Base-by-base conservation (phyloP, 352 stramenopile species). In the Phytophthora ohioensis region DNA sequence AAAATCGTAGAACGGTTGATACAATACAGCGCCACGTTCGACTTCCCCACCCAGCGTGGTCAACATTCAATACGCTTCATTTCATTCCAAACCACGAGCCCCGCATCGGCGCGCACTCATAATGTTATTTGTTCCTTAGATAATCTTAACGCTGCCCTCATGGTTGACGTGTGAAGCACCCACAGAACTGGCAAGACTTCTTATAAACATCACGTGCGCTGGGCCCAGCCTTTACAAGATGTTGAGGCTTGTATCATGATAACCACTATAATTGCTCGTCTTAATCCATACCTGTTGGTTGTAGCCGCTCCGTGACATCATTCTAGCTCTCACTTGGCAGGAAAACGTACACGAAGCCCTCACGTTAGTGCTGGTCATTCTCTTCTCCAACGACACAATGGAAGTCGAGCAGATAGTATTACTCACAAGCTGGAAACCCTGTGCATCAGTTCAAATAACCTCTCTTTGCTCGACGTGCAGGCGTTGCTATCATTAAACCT, bases 1-100 rank as follows among this genome's bases (percentile, higher is more conserved):
- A 42, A 56, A 15, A 51, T 63, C 34, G 57, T 69, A 52, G 51
- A 63, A 35, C 52, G 63, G 27, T n/a, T 69, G 42, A 63, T 69
- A 35, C 62, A 53, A 11, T 42, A 69, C 62, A 36, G 36, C 15
- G 62, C 62, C 35, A 57, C 36, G n/a, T 69, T 69, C 21, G 35
- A 63, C 35, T 69, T 69, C 45, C 61, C 62, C n/a, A 53, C 62
- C 1, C 35, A 32, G 4, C 45, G 49, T 31, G 63, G 62, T 12
- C 62, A 36, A 9, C 43, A 69, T 30, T 62, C 62, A 53, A 53
- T 69, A 57, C 62, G 43, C 13, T n/a, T 43, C 8, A 47, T 2
- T 27, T 10, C 42, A 47, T 47, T 27, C 6, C 11, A 47, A 21
- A 21, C 21, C 21, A 21, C 1, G 21, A 21, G 21, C 2, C 15